Evolutionary conservation across 2,329 filamentous ascomycete genomes (phyloP), one percentile per base, ranked within the genome.

Genomic region (Alternaria panax): DNA sequence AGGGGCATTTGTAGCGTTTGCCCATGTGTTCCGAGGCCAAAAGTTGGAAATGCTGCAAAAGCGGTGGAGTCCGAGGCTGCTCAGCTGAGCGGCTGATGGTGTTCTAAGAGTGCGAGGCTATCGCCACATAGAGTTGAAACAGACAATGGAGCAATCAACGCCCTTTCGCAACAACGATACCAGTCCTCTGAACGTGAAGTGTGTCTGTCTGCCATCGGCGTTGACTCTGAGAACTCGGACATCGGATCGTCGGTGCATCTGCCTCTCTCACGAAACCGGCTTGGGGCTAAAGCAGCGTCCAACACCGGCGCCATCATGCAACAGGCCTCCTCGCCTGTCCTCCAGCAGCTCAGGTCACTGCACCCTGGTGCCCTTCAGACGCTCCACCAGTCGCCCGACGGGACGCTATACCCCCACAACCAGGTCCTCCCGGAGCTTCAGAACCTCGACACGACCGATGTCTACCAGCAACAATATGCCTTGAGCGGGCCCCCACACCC

Each of bases 371-470:
- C 66, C 12, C 64, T 76, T 30, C 68, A 70, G 56, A 59, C 62
- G n/a, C 62, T 76, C 52, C 74, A 74, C 60, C 74, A 75, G 51
- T 65, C 66, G 27, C 63, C 66, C 3, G 70, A 72, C 38, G 70
- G 66, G 3, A 61, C 70, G 27, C 55, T 73, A 12, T 71, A 70
- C 48, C 53, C 61, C 11, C 61, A 66, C 28, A 57, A 62, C 7
- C 65, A 65, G 36, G 34, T 68, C 64, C 80, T 66, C 69, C 79
- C 67, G 14, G 62, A 68, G 52, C 74, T 83, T 25, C 76, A 79
- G 60, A 69, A 67, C 51, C 77, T 84, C 57, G 79, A 81, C 57
- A 61, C 65, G 22, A 68, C 56, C 64, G 63, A 68, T 30, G 63
- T 75, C 53, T 66, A 62, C 54, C 64, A 65, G 11, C 67, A 65